Evolutionary conservation across 1,284 basidiomycete species (phyloP), one percentile per base, ranked within the genome.

Genomic region (Apiotrichum siamense): DNA sequence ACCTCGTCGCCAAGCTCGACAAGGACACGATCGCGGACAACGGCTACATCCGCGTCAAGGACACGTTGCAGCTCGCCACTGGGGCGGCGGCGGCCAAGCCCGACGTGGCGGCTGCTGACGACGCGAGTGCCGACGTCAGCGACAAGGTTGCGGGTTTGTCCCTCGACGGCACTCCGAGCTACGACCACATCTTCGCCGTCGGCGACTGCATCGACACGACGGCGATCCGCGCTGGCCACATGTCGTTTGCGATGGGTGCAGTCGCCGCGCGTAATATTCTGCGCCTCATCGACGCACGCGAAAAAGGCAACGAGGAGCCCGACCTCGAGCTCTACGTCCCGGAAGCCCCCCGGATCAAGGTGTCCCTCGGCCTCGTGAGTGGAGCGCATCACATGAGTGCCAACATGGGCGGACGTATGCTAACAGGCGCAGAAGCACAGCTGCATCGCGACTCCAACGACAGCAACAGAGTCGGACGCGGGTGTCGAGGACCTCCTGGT

Each of bases 161-260:
- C 13, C 18, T 41, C 13, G 40, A 37, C 11, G 25, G 7, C 33
- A 13, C 20, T n/a, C n/a, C n/a, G 23, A 24, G 15, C 36, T 33
- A 44, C 9, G 44, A 40, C n/a, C 70, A 70, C 60, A 66, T 76
- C 36, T 77, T 73, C 41, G 73, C 73, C 12, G 65, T 75, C 31
- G 75, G 76, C 18, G 74, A 77, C 48, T 70, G 68, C 18, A 72
- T 74, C 18, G 75, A 76, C 45, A 69, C 68, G 2, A 58, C 60
- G 44, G 75, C 75, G 5, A 77, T 79, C 58, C 77, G 77, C 52
- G 77, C 87, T 76, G 75, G 86, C 1, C 84, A 87, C 67, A 84
- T 79, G 29, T 83, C 84, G 3, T 82, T 80, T 61, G 78, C 75
- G 49, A 81, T 83, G 72, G 80, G 77, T 29, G 58, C 63, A 25